Conservation (phyloP, 805 yeast species). For the Phaffomyces opuntiae region DNA sequence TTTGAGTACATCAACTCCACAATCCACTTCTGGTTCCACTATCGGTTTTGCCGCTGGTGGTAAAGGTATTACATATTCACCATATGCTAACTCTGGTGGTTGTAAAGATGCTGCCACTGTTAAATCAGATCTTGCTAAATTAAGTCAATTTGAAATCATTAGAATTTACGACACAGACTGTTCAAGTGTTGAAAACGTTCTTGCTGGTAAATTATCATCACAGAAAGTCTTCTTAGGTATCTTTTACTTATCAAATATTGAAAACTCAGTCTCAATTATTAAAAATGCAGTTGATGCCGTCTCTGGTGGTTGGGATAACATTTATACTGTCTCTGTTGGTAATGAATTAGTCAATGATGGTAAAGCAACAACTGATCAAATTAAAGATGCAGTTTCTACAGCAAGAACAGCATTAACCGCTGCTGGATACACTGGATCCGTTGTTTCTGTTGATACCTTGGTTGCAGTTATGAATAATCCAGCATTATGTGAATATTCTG, state of each 20-base stretch:
- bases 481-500: conserved; percentile 47
- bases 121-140: conserved; percentile 37
- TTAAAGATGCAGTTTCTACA: conserved; percentile 37
- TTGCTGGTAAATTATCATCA: conserved; percentile 37
- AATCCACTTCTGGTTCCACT: conserved; percentile 21
- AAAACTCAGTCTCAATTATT: conserved; percentile 36
- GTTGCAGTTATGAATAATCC: conserved; percentile 52
- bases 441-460: conserved; percentile 60
- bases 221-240: conserved; percentile 56
- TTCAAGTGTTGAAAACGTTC: conserved; percentile 44
- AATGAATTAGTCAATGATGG: conserved; percentile 59
- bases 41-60: conserved; percentile 27
- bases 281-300: conserved; percentile 36
- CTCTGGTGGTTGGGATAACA: conserved; percentile 48
- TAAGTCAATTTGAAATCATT: conserved; percentile 42
- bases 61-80: conserved; percentile 63
- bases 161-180: conserved; percentile 63
- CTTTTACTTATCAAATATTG: conserved; percentile 40
- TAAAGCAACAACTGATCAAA: conserved; percentile 36
- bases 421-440: conserved; percentile 44
- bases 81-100: conserved; percentile 46
- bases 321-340: conserved; percentile 55
- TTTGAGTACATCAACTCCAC: conserved; percentile 17
- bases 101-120: conserved; percentile 47
- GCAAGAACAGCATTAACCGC: conserved; percentile 41